Conservation (phyloP, 2,329 filamentous ascomycete species). For the Celoporthe dispersa region DNA sequence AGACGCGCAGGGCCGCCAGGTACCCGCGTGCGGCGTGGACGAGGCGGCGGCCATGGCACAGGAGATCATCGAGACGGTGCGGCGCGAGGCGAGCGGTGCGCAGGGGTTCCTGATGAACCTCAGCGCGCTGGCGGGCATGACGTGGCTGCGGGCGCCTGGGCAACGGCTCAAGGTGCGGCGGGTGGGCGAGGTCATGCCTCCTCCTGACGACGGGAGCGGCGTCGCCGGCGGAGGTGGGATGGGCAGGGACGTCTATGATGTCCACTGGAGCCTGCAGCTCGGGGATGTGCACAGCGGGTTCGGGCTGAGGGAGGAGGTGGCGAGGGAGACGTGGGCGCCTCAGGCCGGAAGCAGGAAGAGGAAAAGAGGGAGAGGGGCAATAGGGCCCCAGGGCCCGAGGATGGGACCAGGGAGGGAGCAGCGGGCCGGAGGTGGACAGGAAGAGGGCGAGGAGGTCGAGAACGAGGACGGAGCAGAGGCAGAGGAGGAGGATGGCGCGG, state of each 20-base stretch:
- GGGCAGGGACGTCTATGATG: conserved; percentile 33
- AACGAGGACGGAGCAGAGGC: conserved; percentile 34
- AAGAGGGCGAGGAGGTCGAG: conserved; percentile 29
- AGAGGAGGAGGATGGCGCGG: conserved; percentile 33
- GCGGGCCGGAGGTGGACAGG: not conserved
- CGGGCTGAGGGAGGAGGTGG: conserved; percentile 54
- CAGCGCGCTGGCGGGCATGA: conserved; percentile 59
- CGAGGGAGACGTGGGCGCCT: conserved; percentile 47
- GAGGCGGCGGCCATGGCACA: conserved; percentile 60
- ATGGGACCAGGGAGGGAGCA: not conserved
- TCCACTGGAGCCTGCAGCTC: conserved; percentile 60
- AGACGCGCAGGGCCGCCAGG: conserved; percentile 49
- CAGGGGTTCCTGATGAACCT: conserved; percentile 65
- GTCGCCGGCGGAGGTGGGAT: not conserved
- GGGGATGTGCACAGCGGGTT: conserved; percentile 58
- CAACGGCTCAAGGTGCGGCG: conserved; percentile 17
- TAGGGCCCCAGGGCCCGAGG: conserved; percentile 25
- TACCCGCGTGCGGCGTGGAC: conserved; percentile 50
- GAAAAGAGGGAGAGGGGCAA: not conserved
- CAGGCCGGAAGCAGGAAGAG: conserved; percentile 19
- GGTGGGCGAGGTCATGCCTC: conserved; percentile 2
- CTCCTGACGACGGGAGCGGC: not conserved
- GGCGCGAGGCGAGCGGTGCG: conserved; percentile 53
- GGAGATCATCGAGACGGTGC: conserved; percentile 57
- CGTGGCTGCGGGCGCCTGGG: conserved; percentile 47